A percentile compares a stretch with the other conserved stretches of the same genome.
Conservation (phyloP, 345 rosid genomes). For the Reutealis trisperma region DNA sequence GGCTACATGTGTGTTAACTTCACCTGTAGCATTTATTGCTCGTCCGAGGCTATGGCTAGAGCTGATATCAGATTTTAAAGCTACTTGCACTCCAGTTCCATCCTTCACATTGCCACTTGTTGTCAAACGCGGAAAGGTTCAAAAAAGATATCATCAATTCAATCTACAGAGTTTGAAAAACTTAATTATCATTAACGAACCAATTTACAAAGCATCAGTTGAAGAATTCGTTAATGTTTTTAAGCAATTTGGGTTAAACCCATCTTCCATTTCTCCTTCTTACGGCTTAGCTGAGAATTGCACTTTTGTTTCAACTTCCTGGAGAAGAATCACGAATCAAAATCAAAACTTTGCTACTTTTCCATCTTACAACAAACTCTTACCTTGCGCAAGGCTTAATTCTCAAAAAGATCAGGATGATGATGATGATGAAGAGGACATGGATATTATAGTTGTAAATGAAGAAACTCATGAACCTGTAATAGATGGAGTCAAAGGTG, state of each 20-base stretch:
- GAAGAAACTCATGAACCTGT: constrained; percentile 47
- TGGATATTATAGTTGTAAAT: constrained; percentile 47
- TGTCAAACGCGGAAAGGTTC: constrained; percentile 49
- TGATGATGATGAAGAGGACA: constrained; percentile 41
- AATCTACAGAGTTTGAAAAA: constrained; percentile 48
- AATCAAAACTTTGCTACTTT: constrained; percentile 9
- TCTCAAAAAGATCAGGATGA: background rate
- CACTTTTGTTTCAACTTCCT: constrained; percentile 66
- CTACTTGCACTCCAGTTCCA: constrained; percentile 65
- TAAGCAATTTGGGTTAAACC: constrained; percentile 40
- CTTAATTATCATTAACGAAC: constrained; percentile 59
- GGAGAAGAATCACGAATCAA: constrained; percentile 36
- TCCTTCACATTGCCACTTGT: constrained; percentile 62
- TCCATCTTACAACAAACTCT: constrained; percentile 49
- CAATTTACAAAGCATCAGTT: constrained; percentile 43
- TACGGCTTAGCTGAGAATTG: constrained; percentile 67
- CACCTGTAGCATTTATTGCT: constrained; percentile 40
- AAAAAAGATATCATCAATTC: constrained; percentile 21
- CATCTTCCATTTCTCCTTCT: constrained; percentile 56
- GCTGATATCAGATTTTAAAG: constrained; percentile 47
- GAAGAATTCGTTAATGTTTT: constrained; percentile 49
- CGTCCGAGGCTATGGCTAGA: constrained; percentile 66
- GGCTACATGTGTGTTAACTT: constrained; percentile 55
- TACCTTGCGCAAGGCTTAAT: constrained; percentile 53
- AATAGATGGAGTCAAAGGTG: constrained; percentile 57